phyloP scores from a whole-genome alignment of 768 basidiomycete genomes.

The Auricularia cornea region DNA sequence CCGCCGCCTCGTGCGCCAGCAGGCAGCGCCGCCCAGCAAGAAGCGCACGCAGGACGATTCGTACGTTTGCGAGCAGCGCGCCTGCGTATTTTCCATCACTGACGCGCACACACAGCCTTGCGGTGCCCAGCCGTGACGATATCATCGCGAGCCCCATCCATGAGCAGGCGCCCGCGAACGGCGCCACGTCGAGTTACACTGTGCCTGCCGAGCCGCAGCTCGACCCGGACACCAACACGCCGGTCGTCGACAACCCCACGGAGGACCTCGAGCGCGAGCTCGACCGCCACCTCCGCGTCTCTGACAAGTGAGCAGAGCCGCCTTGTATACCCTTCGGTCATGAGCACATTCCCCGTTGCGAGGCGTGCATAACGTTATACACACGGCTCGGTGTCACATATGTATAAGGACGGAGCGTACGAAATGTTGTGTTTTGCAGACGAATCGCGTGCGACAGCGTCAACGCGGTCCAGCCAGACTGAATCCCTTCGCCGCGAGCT shows the following conservation, averaged over 20 bases:
- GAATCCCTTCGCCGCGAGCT: constrained; percentile 22
- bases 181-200: constrained; percentile 69
- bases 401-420: background rate
- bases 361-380: background rate
- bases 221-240: constrained; percentile 41
- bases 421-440: background rate
- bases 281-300: background rate
- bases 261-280: constrained; percentile 81
- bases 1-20: constrained; percentile 80
- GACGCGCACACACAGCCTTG: background rate
- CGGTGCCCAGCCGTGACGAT: constrained; percentile 74
- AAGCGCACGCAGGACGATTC: constrained; percentile 65
- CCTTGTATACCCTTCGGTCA: background rate
- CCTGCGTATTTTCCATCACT: too few species aligned
- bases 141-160: constrained; percentile 69
- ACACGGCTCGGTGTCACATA: background rate
- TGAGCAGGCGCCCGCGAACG: constrained; percentile 49
- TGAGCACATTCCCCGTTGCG: background rate
- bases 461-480: background rate
- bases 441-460: background rate
- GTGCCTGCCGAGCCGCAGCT: constrained; percentile 11
- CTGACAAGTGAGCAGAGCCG: background rate
- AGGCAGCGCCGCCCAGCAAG: constrained; percentile 63
- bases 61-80: constrained; percentile 30
- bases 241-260: constrained; percentile 78